Evolutionary conservation across 2,329 filamentous ascomycete genomes (phyloP).

Genomic region (Stachybotrys echinatus): DNA sequence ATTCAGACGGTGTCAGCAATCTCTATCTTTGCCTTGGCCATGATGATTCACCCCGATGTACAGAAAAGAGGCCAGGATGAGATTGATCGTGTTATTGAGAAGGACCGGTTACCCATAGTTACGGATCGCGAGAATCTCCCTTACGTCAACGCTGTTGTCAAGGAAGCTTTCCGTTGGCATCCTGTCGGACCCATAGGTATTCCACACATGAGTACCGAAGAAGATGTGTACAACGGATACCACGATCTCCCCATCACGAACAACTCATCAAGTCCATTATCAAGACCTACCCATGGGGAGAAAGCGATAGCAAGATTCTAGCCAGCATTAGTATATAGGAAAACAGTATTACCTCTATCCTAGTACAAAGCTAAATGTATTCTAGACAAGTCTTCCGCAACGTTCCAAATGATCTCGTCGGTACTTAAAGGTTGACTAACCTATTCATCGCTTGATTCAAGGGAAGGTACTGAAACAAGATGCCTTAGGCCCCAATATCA

Average conservation of each 20-base stretch:
- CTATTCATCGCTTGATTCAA: too few relatives aligned
- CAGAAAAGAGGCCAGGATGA: constrained; percentile 11
- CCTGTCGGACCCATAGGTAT: constrained; percentile 27
- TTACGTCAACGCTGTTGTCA: constrained; percentile 20
- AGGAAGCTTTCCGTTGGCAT: constrained; percentile 21
- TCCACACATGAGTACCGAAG: constrained; percentile 27
- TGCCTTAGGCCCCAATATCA: too few relatives aligned
- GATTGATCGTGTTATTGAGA: constrained; percentile 17
- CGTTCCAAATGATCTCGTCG: too few relatives aligned
- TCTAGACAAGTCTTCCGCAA: too few relatives aligned
- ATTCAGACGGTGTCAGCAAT: not conserved
- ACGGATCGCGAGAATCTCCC: constrained; percentile 16
- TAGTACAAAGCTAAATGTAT: too few relatives aligned
- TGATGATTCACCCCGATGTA: not conserved
- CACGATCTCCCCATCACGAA: constrained; percentile 13
- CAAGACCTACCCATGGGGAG: not conserved
- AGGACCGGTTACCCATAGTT: constrained; percentile 14
- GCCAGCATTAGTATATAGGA: constrained; percentile 17
- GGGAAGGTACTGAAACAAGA: too few relatives aligned
- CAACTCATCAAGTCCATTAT: not conserved
- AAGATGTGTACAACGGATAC: constrained; percentile 14
- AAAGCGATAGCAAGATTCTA: not conserved
- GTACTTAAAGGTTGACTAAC: too few relatives aligned
- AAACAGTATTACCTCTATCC: too few relatives aligned
- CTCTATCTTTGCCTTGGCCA: not conserved